These are phyloP conservation scores for Emiliania huxleyi DNA, from an alignment of 78 protist genomes.

Conservation along the genomic window DNA sequence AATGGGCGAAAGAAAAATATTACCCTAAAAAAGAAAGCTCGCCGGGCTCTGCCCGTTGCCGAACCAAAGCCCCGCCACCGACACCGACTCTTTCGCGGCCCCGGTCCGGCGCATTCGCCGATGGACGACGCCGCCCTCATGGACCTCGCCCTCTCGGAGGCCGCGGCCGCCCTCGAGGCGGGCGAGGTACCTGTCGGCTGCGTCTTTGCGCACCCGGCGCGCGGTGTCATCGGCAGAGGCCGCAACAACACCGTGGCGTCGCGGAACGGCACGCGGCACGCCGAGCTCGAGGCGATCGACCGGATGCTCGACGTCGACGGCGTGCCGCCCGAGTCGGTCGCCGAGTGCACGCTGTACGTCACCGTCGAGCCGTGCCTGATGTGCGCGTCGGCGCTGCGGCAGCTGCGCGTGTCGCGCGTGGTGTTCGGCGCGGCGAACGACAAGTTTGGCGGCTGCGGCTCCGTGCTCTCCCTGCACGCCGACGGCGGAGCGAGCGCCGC, in stretches of 20 bases:
- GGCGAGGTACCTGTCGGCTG: slow-evolving; percentile 49
- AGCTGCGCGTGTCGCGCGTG: not conserved
- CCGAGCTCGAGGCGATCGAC: slow-evolving; percentile 48
- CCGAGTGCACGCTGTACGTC: slow-evolving; percentile 35
- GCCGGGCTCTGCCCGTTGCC: too few species aligned
- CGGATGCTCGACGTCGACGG: not conserved
- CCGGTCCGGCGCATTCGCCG: too few species aligned
- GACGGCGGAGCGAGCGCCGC: too few species aligned
- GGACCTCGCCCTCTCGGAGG: slow-evolving; percentile 21
- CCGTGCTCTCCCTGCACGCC: too few species aligned
- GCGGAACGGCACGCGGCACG: slow-evolving; percentile 43
- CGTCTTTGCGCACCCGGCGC: not conserved
- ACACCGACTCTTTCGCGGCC: too few species aligned
- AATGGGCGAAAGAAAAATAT: too few species aligned
- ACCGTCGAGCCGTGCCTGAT: slow-evolving; percentile 59
- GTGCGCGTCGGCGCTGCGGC: slow-evolving; percentile 53
- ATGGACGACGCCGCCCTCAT: not conserved
- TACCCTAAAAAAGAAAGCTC: too few species aligned
- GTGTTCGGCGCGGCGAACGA: slow-evolving; percentile 36
- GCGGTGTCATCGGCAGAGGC: not conserved
- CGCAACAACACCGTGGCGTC: slow-evolving; percentile 32
- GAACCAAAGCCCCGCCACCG: too few species aligned
- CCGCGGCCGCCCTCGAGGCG: not conserved
- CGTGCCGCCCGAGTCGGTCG: not conserved
- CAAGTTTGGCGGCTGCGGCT: slow-evolving; percentile 49